Conservation (phyloP, 1,284 basidiomycete genomes). For the Trichosporon faecale region DNA sequence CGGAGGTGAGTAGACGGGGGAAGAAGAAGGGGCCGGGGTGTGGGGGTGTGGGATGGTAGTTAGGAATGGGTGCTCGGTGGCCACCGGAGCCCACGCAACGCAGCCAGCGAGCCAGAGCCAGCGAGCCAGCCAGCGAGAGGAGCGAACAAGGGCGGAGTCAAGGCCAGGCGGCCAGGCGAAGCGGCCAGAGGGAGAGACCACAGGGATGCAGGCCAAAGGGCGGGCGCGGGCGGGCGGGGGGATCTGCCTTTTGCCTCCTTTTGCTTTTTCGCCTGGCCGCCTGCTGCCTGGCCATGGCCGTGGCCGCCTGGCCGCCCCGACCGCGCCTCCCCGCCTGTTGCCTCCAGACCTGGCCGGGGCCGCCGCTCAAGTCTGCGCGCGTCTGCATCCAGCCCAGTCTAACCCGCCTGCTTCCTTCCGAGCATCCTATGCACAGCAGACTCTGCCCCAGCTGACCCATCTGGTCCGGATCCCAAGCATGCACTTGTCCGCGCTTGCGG, state of each 20-base stretch:
- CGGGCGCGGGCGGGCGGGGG: constrained; percentile 10
- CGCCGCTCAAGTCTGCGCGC: background rate
- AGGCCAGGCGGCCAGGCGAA: too few relatives aligned
- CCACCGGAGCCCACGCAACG: constrained; percentile 11
- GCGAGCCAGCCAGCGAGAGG: background rate
- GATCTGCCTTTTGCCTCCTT: constrained; percentile 6
- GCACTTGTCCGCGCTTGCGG: background rate
- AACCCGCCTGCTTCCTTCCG: background rate
- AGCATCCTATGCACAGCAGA: background rate
- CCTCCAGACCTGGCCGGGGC: background rate
- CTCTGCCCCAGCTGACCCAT: background rate
- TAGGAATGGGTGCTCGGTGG: constrained; percentile 10
- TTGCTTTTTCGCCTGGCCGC: background rate
- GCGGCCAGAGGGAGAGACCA: background rate
- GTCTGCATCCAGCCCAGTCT: background rate
- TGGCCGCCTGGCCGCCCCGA: constrained; percentile 3
- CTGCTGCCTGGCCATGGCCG: background rate
- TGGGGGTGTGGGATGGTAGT: background rate
- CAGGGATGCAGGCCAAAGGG: constrained; percentile 5
- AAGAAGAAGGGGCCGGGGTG: background rate
- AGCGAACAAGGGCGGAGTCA: background rate
- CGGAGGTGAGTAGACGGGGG: background rate
- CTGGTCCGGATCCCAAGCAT: background rate
- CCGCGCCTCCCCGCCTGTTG: background rate
- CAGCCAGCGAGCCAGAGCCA: background rate